Evolutionary conservation across 768 basidiomycete genomes (phyloP).

Genomic region (Grammothele lineata): DNA sequence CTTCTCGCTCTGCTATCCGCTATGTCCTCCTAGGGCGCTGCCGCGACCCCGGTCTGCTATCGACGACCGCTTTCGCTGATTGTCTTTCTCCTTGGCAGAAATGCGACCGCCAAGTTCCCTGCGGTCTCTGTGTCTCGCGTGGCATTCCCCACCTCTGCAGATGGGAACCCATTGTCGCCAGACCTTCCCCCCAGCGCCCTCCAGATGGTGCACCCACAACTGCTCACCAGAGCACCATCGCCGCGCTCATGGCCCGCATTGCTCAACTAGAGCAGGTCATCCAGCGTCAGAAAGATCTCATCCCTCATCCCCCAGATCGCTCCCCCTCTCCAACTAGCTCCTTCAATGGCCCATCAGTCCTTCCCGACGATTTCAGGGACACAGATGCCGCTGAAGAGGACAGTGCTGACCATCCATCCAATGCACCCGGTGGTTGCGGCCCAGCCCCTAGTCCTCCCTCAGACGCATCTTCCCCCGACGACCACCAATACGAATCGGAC

Average conservation of each 20-base stretch:
- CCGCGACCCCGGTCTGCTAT: too few species aligned
- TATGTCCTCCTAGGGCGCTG: too few species aligned
- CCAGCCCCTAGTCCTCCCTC: too few species aligned
- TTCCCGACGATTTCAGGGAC: too few species aligned
- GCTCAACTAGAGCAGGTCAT: constrained; percentile 22
- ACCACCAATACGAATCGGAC: constrained; percentile 24
- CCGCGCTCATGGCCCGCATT: constrained; percentile 20
- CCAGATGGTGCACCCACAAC: constrained; percentile 13
- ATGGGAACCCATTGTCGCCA: constrained; percentile 27
- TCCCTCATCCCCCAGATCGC: not conserved
- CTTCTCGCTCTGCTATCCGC: not conserved
- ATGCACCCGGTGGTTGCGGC: constrained; percentile 21
- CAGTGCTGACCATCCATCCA: not conserved
- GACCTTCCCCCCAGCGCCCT: constrained; percentile 24
- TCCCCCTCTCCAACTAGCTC: not conserved
- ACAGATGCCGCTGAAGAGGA: too few species aligned
- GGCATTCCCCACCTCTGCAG: constrained; percentile 27
- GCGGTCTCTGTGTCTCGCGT: constrained; percentile 27
- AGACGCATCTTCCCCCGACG: not conserved
- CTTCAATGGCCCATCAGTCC: too few species aligned
- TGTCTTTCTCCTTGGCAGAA: constrained; percentile 32
- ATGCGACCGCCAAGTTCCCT: constrained; percentile 37
- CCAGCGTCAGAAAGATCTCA: not conserved
- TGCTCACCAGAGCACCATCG: constrained; percentile 16
- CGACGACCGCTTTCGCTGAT: constrained; percentile 5